Conservation (phyloP, 495 filamentous ascomycete genomes). For the Gamarada debralockiae region DNA sequence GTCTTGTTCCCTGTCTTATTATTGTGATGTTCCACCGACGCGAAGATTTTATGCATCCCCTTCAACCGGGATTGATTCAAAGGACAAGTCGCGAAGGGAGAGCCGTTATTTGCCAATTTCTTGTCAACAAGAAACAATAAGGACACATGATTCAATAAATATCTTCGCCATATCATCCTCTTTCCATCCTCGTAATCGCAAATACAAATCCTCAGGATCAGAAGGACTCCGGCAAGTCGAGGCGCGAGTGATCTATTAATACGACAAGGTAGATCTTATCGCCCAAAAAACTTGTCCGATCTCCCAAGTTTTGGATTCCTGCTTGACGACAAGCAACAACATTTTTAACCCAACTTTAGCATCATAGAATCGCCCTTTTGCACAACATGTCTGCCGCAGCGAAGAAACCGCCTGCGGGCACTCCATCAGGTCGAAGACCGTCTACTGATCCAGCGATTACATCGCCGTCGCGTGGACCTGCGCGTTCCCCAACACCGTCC, state of each 20-base stretch:
- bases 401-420: conserved; percentile 21
- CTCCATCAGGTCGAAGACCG: conserved; percentile 13
- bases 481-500: conserved; percentile 23
- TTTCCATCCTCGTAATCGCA: background rate
- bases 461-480: conserved; percentile 14
- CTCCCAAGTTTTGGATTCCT: background rate
- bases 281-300: background rate
- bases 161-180: background rate
- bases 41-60: background rate
- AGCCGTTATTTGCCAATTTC: conserved; percentile 1
- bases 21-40: no score
- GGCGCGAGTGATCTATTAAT: no score
- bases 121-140: conserved; percentile 18
- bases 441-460: conserved; percentile 19
- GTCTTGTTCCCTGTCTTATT: background rate
- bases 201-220: no score
- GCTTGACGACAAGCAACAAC: conserved; percentile 5
- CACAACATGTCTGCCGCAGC: conserved; percentile 22
- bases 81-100: background rate
- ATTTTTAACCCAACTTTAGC: background rate
- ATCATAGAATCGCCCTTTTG: background rate
- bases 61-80: background rate
- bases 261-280: background rate
- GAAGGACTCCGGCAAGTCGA: no score
- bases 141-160: no score